phyloP scores from a whole-genome alignment of 331 rosid species.

The Cydonia oblonga region DNA sequence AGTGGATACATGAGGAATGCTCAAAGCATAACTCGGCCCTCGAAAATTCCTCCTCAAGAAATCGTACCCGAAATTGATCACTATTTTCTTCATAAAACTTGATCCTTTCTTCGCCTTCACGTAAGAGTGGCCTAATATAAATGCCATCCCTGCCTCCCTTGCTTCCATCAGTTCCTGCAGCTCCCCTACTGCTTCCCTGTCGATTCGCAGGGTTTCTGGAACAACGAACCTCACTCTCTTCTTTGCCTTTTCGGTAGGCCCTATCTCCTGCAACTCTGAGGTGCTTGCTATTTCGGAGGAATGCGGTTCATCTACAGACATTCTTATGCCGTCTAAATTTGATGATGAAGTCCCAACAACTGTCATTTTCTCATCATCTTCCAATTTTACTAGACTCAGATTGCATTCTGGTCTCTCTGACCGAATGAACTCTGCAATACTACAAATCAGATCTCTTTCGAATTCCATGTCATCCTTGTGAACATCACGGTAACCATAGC shows the following conservation, averaged over 20 bases:
- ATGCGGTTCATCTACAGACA: slow-evolving; percentile 43
- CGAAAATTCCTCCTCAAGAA: slow-evolving; percentile 93
- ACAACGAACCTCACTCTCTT: slow-evolving; percentile 74
- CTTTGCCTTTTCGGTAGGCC: slow-evolving; percentile 39
- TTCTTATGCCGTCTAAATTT: slow-evolving; percentile 44
- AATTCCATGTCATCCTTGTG: slow-evolving; percentile 84
- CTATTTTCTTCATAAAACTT: slow-evolving; percentile 67
- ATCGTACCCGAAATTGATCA: slow-evolving; percentile 78
- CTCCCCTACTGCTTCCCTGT: slow-evolving; percentile 45
- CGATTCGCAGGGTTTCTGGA: slow-evolving; percentile 58
- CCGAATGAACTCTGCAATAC: slow-evolving; percentile 80
- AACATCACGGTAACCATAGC: slow-evolving; percentile 81
- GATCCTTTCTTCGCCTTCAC: slow-evolving; percentile 92
- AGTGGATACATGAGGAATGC: slow-evolving; percentile 83
- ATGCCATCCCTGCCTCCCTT: slow-evolving; percentile 91
- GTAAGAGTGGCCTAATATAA: slow-evolving; percentile 88
- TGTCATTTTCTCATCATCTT: slow-evolving; percentile 57
- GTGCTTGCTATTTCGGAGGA: slow-evolving; percentile 23
- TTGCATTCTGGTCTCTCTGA: slow-evolving; percentile 41
- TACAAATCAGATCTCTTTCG: slow-evolving; percentile 73
- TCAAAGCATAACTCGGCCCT: slow-evolving; percentile 71
- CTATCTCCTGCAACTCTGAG: slow-evolving; percentile 56
- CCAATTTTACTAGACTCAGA: slow-evolving; percentile 21
- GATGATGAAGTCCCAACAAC: slow-evolving; percentile 85
- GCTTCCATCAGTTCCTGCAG: slow-evolving; percentile 84